Percentiles rank a stretch among this genome's conserved stretches.
Conservation (phyloP, 108 stramenopile species). For the Cyclostephanos tholiformis region DNA sequence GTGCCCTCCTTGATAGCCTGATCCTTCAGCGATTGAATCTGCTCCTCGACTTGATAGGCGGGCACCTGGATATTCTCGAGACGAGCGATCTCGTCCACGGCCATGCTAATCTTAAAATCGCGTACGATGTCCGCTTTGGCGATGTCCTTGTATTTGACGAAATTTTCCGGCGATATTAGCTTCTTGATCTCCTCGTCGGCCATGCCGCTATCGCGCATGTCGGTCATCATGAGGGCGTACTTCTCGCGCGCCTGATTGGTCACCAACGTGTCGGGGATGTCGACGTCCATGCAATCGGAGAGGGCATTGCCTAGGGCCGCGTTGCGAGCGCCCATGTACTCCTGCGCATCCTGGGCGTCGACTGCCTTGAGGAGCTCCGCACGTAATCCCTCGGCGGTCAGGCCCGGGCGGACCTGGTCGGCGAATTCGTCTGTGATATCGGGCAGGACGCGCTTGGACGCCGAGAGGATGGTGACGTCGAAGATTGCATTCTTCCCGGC, state of each 20-base stretch:
- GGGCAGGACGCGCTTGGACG: conserved; percentile 78
- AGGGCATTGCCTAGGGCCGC: conserved; percentile 80
- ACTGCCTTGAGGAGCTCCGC: conserved; percentile 89
- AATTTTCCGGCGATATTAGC: conserved; percentile 91
- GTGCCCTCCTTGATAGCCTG: conserved; percentile 60
- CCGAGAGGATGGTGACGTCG: conserved; percentile 82
- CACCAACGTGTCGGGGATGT: conserved; percentile 90
- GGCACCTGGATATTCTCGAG: conserved; percentile 80
- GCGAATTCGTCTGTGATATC: conserved; percentile 92
- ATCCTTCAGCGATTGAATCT: conserved; percentile 74
- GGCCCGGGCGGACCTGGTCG: conserved; percentile 73
- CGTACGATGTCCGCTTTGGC: conserved; percentile 68
- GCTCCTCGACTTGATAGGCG: conserved; percentile 84
- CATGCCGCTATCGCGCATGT: conserved; percentile 88
- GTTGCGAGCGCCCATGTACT: conserved; percentile 79
- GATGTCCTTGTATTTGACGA: conserved; percentile 93
- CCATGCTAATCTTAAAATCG: conserved; percentile 88
- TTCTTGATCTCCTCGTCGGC: conserved; percentile 91
- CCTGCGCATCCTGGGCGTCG: conserved; percentile 85
- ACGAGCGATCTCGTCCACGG: conserved; percentile 83
- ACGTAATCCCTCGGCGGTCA: conserved; percentile 75
- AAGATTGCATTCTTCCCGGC: conserved; percentile 92
- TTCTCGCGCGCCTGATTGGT: conserved; percentile 93
- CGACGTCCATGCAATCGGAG: conserved; percentile 71
- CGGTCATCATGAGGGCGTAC: conserved; percentile 96